phyloP scores from a whole-genome alignment of 2,329 filamentous ascomycete genomes.

The Tolypocladium album region DNA sequence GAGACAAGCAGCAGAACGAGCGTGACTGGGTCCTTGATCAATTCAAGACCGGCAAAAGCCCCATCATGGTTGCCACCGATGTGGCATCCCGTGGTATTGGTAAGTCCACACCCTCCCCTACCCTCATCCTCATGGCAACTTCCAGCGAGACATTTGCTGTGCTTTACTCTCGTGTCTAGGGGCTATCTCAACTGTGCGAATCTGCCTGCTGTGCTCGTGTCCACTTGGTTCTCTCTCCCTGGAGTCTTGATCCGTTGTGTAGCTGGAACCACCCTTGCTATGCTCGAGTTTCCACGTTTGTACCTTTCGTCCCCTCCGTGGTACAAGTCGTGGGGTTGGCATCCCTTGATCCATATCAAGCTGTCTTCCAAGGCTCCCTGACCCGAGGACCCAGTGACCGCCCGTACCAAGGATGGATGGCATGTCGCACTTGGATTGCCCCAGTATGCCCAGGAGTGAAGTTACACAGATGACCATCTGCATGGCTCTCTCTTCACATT shows the following conservation, averaged over 20 bases:
- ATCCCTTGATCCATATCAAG: constrained; percentile 71
- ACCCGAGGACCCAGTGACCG: constrained; percentile 46
- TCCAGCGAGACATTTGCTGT: constrained; percentile 52
- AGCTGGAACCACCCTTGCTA: constrained; percentile 40
- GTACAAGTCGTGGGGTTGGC: constrained; percentile 67
- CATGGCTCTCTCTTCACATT: constrained; percentile 33
- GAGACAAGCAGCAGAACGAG: constrained; percentile 98
- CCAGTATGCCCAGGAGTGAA: constrained; percentile 45
- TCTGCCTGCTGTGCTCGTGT: constrained; percentile 81
- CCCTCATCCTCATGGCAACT: constrained; percentile 34
- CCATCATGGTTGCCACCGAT: constrained; percentile 99
- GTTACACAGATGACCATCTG: constrained; percentile 38
- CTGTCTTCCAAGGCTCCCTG: constrained; percentile 47
- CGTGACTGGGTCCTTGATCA: constrained; percentile 99
- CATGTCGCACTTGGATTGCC: constrained; percentile 50
- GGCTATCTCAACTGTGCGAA: constrained; percentile 81
- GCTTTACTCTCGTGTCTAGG: constrained; percentile 89
- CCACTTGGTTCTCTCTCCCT: constrained; percentile 67
- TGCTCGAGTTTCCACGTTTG: constrained; percentile 69
- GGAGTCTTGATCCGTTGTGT: constrained; percentile 66
- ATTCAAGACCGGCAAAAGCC: constrained; percentile 98
- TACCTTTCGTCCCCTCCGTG: constrained; percentile 44
- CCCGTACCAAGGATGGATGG: constrained; percentile 37
- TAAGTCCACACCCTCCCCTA: constrained; percentile 52
- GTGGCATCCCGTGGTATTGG: constrained; percentile 99